Conservation (phyloP, 805 yeast species). For the Kregervanrija pseudodelftensis region DNA sequence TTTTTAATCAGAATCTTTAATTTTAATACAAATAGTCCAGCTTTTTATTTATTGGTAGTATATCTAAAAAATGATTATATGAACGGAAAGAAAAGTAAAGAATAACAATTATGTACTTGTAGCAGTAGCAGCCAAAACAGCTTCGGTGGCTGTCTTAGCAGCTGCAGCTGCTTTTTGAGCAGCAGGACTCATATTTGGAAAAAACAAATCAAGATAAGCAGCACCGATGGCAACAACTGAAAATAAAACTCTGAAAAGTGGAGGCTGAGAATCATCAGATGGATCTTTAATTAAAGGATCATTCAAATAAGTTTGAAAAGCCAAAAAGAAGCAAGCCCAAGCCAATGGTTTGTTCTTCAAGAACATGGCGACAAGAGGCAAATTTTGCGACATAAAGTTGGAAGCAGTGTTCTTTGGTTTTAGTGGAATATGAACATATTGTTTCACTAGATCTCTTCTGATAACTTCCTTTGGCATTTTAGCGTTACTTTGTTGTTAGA, state of each 20-base stretch:
- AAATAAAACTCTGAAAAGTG: slow-evolving; percentile 38
- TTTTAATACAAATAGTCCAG: background rate
- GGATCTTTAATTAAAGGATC: slow-evolving; percentile 26
- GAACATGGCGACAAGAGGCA: slow-evolving; percentile 62
- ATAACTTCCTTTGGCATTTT: slow-evolving; percentile 23
- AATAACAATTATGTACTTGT: background rate
- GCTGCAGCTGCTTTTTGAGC: slow-evolving; percentile 21
- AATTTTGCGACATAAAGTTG: slow-evolving; percentile 41
- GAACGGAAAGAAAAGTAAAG: no score
- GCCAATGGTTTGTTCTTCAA: slow-evolving; percentile 48
- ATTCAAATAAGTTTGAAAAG: slow-evolving; percentile 42
- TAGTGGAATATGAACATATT: slow-evolving; percentile 42
- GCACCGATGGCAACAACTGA: slow-evolving; percentile 40
- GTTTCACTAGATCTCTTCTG: slow-evolving; percentile 23
- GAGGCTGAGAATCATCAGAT: slow-evolving; percentile 34
- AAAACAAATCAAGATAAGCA: slow-evolving; percentile 44
- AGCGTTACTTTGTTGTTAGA: no score
- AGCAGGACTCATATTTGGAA: slow-evolving; percentile 36
- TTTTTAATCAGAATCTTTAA: background rate
- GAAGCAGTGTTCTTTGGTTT: slow-evolving; percentile 39
- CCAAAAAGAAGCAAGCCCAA: slow-evolving; percentile 47
- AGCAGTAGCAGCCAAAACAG: slow-evolving; percentile 2
- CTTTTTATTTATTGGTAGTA: no score
- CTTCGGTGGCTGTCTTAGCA: slow-evolving; percentile 9
- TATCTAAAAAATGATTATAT: no score